These are phyloP conservation scores for Beauveria brongniartii DNA, from an alignment of 2,329 filamentous ascomycete genomes.

Conservation along the genomic window DNA sequence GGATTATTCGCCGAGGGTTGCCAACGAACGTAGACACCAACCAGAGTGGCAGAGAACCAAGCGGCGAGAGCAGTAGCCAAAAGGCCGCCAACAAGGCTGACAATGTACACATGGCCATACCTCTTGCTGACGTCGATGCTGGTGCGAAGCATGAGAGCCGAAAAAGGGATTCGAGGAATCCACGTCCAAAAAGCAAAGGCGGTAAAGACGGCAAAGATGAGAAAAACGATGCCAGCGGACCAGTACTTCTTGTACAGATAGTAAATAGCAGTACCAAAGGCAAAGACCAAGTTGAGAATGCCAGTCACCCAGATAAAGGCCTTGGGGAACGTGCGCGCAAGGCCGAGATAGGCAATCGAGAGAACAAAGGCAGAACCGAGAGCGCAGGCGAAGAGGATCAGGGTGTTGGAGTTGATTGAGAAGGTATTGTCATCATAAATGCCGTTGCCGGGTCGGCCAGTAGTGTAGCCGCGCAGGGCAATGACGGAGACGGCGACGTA, in stretches of 20 bases:
- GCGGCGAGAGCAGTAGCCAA: constrained; percentile 67
- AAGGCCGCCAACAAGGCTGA: constrained; percentile 76
- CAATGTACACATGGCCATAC: constrained; percentile 78
- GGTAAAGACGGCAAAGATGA: constrained; percentile 72
- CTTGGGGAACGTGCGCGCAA: constrained; percentile 73
- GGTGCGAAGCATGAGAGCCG: constrained; percentile 80
- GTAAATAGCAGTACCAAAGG: constrained; percentile 78
- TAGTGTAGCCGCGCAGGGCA: constrained; percentile 65
- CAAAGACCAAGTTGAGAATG: constrained; percentile 77
- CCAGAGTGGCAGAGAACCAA: constrained; percentile 81
- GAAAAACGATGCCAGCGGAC: constrained; percentile 78
- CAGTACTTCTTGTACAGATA: constrained; percentile 73
- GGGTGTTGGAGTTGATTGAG: constrained; percentile 69
- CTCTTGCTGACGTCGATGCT: constrained; percentile 76
- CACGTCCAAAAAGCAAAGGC: constrained; percentile 80
- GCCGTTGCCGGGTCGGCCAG: constrained; percentile 55
- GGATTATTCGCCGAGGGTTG: constrained; percentile 52
- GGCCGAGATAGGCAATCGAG: constrained; percentile 68
- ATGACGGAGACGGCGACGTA: constrained; percentile 72
- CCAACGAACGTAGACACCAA: constrained; percentile 79
- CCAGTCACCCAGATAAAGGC: constrained; percentile 89
- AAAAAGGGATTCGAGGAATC: constrained; percentile 87
- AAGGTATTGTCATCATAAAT: constrained; percentile 69
- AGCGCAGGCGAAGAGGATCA: constrained; percentile 76
- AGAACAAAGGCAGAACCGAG: constrained; percentile 66